phyloP scores from a whole-genome alignment of 768 basidiomycete genomes.

The Vararia minispora region DNA sequence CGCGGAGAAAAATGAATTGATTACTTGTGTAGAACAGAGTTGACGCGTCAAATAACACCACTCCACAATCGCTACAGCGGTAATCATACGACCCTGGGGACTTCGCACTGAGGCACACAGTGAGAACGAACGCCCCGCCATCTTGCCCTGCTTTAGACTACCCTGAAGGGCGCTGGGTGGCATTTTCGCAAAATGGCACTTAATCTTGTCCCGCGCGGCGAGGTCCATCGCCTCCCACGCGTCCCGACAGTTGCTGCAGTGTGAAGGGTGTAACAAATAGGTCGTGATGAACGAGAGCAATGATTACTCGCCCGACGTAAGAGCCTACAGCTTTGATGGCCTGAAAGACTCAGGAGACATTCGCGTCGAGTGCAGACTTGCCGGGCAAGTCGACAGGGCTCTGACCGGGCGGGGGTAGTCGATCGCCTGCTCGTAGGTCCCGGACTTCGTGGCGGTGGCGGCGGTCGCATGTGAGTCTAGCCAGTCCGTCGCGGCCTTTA shows the following conservation, averaged over 20 bases:
- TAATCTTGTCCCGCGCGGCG: slow-evolving; percentile 60
- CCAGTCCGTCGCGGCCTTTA: slow-evolving; percentile 54
- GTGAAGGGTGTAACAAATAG: slow-evolving; percentile 22
- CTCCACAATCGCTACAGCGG: too few species aligned
- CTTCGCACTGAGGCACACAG: too few species aligned
- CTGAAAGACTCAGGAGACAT: slow-evolving; percentile 64
- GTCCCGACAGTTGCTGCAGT: slow-evolving; percentile 71
- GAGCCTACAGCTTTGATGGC: slow-evolving; percentile 44
- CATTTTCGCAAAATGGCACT: slow-evolving; percentile 38
- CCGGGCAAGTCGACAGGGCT: slow-evolving; percentile 67
- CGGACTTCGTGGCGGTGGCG: slow-evolving; percentile 39
- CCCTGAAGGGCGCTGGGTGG: slow-evolving; percentile 39
- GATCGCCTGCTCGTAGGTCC: slow-evolving; percentile 43
- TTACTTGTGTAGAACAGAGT: too few species aligned
- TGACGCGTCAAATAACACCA: too few species aligned
- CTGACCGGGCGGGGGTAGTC: slow-evolving; percentile 70
- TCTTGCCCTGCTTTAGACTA: slow-evolving; percentile 26
- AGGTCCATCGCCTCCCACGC: slow-evolving; percentile 71
- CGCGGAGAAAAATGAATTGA: too few species aligned
- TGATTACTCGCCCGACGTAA: slow-evolving; percentile 23
- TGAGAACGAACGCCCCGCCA: slow-evolving; percentile 48
- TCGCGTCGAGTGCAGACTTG: slow-evolving; percentile 39
- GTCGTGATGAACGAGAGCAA: neutral
- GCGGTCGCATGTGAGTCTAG: slow-evolving; percentile 62
- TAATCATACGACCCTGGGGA: too few species aligned